These are phyloP conservation scores for Podila minutissima DNA, from an alignment of 192 early-diverging fungal genomes.

Conservation along the genomic window DNA sequence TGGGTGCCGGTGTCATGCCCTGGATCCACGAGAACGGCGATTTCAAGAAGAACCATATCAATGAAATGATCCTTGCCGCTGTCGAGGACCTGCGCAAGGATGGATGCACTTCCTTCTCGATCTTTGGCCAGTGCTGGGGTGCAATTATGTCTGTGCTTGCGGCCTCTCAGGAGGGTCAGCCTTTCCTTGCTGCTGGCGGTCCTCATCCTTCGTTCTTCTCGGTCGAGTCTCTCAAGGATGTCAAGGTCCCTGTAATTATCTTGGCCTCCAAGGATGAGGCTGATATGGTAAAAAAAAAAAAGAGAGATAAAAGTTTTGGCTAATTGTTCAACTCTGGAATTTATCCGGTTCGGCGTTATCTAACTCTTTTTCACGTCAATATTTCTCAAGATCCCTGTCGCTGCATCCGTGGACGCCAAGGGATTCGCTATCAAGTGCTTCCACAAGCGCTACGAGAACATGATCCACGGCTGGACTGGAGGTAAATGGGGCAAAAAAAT, in stretches of 20 bases:
- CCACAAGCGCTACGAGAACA: slow-evolving; percentile 29
- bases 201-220: slow-evolving; percentile 67
- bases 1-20: slow-evolving; percentile 5
- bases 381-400: not conserved
- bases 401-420: slow-evolving; percentile 15
- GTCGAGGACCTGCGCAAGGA: slow-evolving; percentile 52
- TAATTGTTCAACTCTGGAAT: not conserved
- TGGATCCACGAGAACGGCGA: slow-evolving; percentile 51
- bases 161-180: slow-evolving; percentile 52
- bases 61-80: slow-evolving; percentile 20
- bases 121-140: slow-evolving; percentile 82
- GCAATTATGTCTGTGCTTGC: slow-evolving; percentile 63
- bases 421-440: slow-evolving; percentile 23
- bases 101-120: slow-evolving; percentile 57
- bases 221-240: slow-evolving; percentile 20
- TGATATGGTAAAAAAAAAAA: slow-evolving; percentile 55
- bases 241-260: slow-evolving; percentile 67
- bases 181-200: slow-evolving; percentile 60
- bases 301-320: slow-evolving; percentile 38
- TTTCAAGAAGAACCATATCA: slow-evolving; percentile 32
- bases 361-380: not conserved
- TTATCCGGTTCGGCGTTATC: not conserved
- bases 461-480: slow-evolving; percentile 47
- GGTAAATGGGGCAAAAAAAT: slow-evolving; percentile 10
- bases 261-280: slow-evolving; percentile 74